A percentile compares a stretch with the other conserved stretches of the same genome.
These are phyloP conservation scores for Ophiocordyceps robertsii DNA, from an alignment of 2,329 filamentous ascomycete genomes.

Conservation along the genomic window DNA sequence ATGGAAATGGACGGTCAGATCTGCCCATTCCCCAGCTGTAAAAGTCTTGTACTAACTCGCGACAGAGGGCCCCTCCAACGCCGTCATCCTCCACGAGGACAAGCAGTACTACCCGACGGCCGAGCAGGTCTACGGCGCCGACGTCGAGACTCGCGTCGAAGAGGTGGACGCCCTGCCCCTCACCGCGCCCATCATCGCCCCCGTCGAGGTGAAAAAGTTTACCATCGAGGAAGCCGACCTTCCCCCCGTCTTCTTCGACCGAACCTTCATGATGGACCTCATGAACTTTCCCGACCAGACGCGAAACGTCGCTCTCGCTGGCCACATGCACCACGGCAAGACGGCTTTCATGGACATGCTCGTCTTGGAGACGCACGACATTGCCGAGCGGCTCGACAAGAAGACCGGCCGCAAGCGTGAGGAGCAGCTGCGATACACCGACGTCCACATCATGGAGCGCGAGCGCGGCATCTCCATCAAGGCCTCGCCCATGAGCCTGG, in stretches of 20 bases:
- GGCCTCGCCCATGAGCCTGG: constrained; percentile 83
- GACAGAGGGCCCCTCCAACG: constrained; percentile 75
- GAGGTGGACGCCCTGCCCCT: constrained; percentile 95
- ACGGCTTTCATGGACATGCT: constrained; percentile 98
- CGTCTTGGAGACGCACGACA: constrained; percentile 86
- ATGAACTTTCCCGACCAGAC: constrained; percentile 95
- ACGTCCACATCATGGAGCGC: constrained; percentile 78
- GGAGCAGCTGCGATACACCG: constrained; percentile 88
- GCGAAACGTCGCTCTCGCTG: constrained; percentile 81
- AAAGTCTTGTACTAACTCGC: background rate
- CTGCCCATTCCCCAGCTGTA: background rate
- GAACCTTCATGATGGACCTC: constrained; percentile 86
- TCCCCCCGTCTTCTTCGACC: constrained; percentile 74
- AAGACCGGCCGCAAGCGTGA: constrained; percentile 70
- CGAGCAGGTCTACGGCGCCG: constrained; percentile 83
- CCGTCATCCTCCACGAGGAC: constrained; percentile 95
- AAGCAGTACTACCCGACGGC: constrained; percentile 99
- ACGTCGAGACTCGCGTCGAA: constrained; percentile 90
- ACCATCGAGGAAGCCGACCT: constrained; percentile 84
- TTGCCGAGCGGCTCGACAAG: constrained; percentile 65
- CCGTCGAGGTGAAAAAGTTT: constrained; percentile 91
- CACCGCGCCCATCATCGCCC: constrained; percentile 83
- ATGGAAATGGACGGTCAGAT: constrained; percentile 79
- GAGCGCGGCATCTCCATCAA: constrained; percentile 88
- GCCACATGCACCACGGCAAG: constrained; percentile 94